Evolutionary conservation across 2,329 filamentous ascomycete species (phyloP), one percentile per base, ranked within the genome.

Genomic region (Mycosphaerella arachidis): DNA sequence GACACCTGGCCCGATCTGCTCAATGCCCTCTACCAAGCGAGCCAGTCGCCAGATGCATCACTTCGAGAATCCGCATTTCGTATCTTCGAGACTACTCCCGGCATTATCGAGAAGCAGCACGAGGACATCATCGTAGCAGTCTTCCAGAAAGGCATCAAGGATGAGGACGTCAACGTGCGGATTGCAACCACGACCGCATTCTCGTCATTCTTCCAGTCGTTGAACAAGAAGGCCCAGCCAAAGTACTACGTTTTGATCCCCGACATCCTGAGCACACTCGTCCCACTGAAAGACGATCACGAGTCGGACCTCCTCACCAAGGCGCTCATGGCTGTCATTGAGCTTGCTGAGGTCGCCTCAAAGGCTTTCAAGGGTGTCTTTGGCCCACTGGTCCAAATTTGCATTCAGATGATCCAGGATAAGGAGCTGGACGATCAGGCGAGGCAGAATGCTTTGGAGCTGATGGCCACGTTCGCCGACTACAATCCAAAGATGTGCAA

Each of bases 341-440:
- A 97, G 66, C 83, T 99, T 57, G 94, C 94, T 43, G 94, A 97
- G 76, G 84, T 89, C n/a, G 89, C 91, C 24, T 92, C 93, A 24
- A 95, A 94, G 78, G 97, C 97, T 92, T 99, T 99, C 80, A 96
- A 94, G 78, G 84, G 84, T 20, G 82, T 96, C n/a, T 99, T 99
- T 79, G 88, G 89, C 72, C 92, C 91, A 71, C 82, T 99, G 4
- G 93, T 97, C 55, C 87, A 90, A 68, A 97, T 99, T 77, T 93
- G 89, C 74, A 87, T 97, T 61, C 91, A 90, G 6, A 92, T 97
- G 59, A 90, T 99, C 67, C 90, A 95, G 70, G 93, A 99, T 74
- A 97, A 97, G 79, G 92, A 97, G 63, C 83, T 99, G 24, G 89
- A 87, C 63, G 92, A 96, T 71, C 84, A 92, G 67, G 90, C 91